Evolutionary conservation across 495 filamentous ascomycete species (phyloP), one percentile per base, ranked within the genome.

Genomic region (Talaromyces ruber): DNA sequence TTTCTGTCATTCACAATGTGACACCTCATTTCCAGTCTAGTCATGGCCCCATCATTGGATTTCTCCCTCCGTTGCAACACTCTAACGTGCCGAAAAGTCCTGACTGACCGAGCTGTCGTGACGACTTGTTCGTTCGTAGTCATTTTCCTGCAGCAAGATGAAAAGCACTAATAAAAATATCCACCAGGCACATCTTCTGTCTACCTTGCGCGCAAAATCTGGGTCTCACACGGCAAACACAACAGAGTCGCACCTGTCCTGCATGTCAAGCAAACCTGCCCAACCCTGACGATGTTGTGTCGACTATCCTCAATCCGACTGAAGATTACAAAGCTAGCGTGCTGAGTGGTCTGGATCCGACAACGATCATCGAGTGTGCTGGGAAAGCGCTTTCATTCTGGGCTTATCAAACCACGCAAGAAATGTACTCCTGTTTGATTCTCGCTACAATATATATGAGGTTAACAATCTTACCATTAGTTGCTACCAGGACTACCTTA

Each of bases 311-410:
- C 32, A 91, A 90, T 61, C 93, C 93, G 0, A 86, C 88, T 0
- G 93, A 97, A 70, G 94, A 96, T 64, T 97, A 96, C 79, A 96
- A 96, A 69, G 93, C 91, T 0, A 91, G 90, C 63, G 87, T 94
- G 9, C 76, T 98, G 14, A 91, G 90, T 70, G 94, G 94, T 0
- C 74, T 97, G 6, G 89, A 84, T 60, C 94, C 94, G 2, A 88
- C 82, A 43, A 83, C 87, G 11, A 90, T 98, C 59, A 92, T 96
- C 82, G 94, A 97, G 68, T 96, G 91, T 66, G 89, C 93, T 56
- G 88, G 88, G 12, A 82, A 91, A 61, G 94, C 88, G 4, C 71
- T 97, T 60, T 84, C 81, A 16, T 97, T 97, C 68, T 98, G 91
- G 89, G 85, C 86, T 37, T 97, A 97, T 70, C 94, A 98, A 66